phyloP scores from a whole-genome alignment of 176 grass and related monocot species.

The Bonia amplexicaulis region DNA sequence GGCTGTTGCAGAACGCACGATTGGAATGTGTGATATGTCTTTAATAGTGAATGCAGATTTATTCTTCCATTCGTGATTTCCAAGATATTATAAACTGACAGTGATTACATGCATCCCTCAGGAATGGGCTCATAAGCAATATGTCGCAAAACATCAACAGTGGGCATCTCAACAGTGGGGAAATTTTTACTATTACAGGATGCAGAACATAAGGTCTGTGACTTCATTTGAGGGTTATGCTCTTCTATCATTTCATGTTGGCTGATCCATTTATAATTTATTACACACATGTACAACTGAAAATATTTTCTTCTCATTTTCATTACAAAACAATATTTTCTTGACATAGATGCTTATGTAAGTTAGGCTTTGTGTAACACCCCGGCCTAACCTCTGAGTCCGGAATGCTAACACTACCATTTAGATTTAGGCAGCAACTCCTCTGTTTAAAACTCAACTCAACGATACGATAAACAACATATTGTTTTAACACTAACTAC shows the following conservation, averaged over 20 bases:
- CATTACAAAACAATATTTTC: not conserved
- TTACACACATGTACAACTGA: not conserved
- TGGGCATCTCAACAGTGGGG: constrained; percentile 99
- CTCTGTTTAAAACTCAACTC: no score
- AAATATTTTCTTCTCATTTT: not conserved
- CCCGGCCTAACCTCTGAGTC: no score
- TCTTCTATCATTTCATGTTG: constrained; percentile 6
- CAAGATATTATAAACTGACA: not conserved
- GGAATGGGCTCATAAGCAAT: constrained; percentile 97
- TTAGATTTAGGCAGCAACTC: no score
- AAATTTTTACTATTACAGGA: constrained; percentile 97
- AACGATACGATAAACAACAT: no score
- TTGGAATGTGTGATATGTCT: not conserved
- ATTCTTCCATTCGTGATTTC: not conserved
- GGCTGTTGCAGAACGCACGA: not conserved
- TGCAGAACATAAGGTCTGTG: constrained; percentile 87
- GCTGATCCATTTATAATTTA: not conserved
- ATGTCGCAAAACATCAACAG: constrained; percentile 93
- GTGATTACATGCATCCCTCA: constrained; percentile 18
- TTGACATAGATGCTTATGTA: not conserved
- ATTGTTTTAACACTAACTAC: no score
- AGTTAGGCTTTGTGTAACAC: not conserved
- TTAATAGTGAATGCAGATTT: constrained; percentile 4
- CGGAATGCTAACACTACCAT: no score
- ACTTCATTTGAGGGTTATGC: constrained; percentile 4